Percentiles rank a stretch among this genome's conserved stretches.
These are phyloP conservation scores for Pseudisothecium myosuroides DNA, from an alignment of 225 moss, liverwort and hornwort genomes.

Conservation along the genomic window DNA sequence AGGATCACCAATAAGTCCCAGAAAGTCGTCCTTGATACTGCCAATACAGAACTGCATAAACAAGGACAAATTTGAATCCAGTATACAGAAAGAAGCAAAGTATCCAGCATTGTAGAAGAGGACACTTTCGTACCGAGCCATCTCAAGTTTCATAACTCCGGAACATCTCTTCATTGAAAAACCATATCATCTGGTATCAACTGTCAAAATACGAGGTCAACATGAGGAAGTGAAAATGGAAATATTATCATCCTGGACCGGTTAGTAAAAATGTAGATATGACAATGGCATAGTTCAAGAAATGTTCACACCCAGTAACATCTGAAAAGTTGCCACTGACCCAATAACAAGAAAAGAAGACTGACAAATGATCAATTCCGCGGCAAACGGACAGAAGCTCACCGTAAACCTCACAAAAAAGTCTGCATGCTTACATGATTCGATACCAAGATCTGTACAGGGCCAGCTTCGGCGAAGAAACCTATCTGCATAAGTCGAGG, in stretches of 20 bases:
- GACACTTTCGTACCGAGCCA: constrained; percentile 45
- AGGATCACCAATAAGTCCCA: constrained; percentile 81
- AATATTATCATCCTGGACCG: neutral
- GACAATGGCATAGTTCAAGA: neutral
- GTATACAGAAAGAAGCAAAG: neutral
- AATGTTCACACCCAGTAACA: neutral
- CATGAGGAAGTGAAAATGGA: neutral
- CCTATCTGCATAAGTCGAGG: constrained; percentile 50
- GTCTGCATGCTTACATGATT: constrained; percentile 52
- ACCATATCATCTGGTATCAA: constrained; percentile 91
- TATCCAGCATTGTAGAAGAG: neutral
- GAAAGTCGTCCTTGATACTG: constrained; percentile 81
- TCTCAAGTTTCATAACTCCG: constrained; percentile 82
- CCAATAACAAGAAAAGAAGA: neutral
- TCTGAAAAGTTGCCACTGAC: neutral
- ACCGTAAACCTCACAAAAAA: neutral
- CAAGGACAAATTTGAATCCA: neutral
- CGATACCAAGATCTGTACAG: constrained; percentile 88
- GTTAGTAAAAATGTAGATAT: neutral
- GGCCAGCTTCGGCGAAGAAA: constrained; percentile 90
- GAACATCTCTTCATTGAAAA: constrained; percentile 77
- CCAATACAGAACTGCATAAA: constrained; percentile 68
- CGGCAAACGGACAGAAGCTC: neutral
- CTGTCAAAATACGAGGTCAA: constrained; percentile 10
- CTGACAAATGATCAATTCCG: neutral